These are phyloP conservation scores for Gnomoniopsis sp. DNA, from an alignment of 2,329 filamentous ascomycete genomes.

Conservation along the genomic window DNA sequence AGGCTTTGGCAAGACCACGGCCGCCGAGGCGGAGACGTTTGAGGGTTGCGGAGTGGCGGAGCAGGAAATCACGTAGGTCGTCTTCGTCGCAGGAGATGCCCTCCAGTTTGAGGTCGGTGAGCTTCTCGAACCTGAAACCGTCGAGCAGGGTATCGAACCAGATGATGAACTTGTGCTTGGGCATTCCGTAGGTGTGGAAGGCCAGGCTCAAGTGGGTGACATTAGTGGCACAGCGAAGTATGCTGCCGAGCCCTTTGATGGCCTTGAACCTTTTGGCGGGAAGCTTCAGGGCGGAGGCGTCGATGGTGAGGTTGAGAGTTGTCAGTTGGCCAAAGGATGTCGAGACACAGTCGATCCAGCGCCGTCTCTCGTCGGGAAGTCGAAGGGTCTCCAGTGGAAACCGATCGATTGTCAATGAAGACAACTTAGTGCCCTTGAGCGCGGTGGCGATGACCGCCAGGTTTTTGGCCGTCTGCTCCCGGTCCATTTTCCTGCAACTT, in stretches of 20 bases:
- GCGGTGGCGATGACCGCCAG: constrained; percentile 37
- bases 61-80: constrained; percentile 40
- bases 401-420: constrained; percentile 38
- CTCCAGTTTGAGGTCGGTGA: constrained; percentile 41
- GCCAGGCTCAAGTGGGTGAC: constrained; percentile 37
- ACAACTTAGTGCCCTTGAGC: constrained; percentile 32
- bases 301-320: constrained; percentile 36
- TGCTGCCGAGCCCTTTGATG: constrained; percentile 40
- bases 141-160: constrained; percentile 37
- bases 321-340: constrained; percentile 36
- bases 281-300: constrained; percentile 34
- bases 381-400: constrained; percentile 42
- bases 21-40: constrained; percentile 42
- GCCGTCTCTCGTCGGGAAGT: constrained; percentile 31
- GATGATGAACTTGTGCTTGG: constrained; percentile 37
- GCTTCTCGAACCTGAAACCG: constrained; percentile 32
- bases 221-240: constrained; percentile 36
- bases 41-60: constrained; percentile 36
- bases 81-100: constrained; percentile 41
- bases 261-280: constrained; percentile 36
- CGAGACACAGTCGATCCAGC: constrained; percentile 39
- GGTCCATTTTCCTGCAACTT: constrained; percentile 37
- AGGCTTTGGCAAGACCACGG: constrained; percentile 36
- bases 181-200: constrained; percentile 37
- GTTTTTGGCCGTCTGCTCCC: constrained; percentile 34